These are phyloP conservation scores for Solanum etuberosum DNA, from an alignment of 257 asterid species.

Conservation along the genomic window DNA sequence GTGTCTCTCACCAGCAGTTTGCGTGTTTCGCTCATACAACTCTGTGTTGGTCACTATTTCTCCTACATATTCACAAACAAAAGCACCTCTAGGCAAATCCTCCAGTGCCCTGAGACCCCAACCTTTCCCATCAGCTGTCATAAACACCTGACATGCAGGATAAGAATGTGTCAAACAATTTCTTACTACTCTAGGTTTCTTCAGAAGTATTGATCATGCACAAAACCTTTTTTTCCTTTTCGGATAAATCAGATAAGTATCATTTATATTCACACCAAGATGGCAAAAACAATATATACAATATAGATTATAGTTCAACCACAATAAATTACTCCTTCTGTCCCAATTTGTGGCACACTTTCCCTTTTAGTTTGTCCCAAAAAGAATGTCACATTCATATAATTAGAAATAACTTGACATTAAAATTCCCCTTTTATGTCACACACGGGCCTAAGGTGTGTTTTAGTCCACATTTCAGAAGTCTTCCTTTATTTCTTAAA, in stretches of 20 bases:
- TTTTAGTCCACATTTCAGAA: background rate
- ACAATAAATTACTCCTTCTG: background rate
- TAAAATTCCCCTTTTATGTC: background rate
- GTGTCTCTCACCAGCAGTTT: conserved; percentile 26
- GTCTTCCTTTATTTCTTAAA: background rate
- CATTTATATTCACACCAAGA: background rate
- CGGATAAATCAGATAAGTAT: background rate
- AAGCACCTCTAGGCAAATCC: conserved; percentile 59
- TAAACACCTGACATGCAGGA: conserved; percentile 37
- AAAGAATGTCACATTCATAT: background rate
- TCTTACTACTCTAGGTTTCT: background rate
- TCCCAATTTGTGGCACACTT: background rate
- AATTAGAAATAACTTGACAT: background rate
- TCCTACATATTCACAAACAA: conserved; percentile 60
- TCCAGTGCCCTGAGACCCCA: conserved; percentile 83
- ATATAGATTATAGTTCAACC: background rate
- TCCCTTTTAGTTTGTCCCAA: background rate
- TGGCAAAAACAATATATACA: background rate
- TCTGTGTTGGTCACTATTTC: conserved; percentile 61
- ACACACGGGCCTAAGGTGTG: background rate
- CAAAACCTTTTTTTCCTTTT: background rate
- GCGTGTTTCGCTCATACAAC: conserved; percentile 35
- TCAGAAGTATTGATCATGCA: background rate
- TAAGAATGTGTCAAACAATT: background rate
- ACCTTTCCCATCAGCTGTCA: conserved; percentile 51